A percentile compares a stretch with the other conserved stretches of the same genome.
These are phyloP conservation scores for Citrus mangshanensis DNA, from an alignment of 345 rosid genomes.

Conservation along the genomic window DNA sequence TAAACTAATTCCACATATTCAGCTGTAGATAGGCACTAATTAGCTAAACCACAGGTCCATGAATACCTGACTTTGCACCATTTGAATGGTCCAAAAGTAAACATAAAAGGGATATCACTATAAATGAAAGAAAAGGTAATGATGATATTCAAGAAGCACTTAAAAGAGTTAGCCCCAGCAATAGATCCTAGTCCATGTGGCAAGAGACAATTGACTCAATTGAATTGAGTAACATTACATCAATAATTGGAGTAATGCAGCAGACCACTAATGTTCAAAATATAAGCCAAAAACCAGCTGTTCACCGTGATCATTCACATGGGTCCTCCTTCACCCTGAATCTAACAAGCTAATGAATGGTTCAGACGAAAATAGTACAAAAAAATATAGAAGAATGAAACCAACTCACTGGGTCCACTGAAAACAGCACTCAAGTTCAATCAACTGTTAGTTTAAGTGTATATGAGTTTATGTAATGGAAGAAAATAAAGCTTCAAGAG, in stretches of 20 bases:
- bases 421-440: constrained; percentile 2
- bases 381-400: not conserved
- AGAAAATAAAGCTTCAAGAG: constrained; percentile 11
- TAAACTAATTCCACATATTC: constrained; percentile 1
- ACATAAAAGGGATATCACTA: not conserved
- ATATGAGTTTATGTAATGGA: constrained; percentile 6
- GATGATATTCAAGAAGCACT: not conserved
- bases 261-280: constrained; percentile 3
- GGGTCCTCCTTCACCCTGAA: constrained; percentile 16
- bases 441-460: constrained; percentile 1
- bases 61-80: not conserved
- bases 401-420: constrained; percentile 15
- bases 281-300: constrained; percentile 15
- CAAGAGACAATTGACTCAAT: not conserved
- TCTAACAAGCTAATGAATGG: constrained; percentile 19
- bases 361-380: not conserved
- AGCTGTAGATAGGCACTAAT: not conserved
- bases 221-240: not conserved
- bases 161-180: not conserved
- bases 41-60: not conserved
- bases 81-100: not conserved
- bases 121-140: no score
- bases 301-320: constrained; percentile 22
- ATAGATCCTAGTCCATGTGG: not conserved
- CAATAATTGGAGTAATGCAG: constrained; percentile 24